phyloP scores from a whole-genome alignment of 2,329 filamentous ascomycete genomes.

The Calonectria montana region DNA sequence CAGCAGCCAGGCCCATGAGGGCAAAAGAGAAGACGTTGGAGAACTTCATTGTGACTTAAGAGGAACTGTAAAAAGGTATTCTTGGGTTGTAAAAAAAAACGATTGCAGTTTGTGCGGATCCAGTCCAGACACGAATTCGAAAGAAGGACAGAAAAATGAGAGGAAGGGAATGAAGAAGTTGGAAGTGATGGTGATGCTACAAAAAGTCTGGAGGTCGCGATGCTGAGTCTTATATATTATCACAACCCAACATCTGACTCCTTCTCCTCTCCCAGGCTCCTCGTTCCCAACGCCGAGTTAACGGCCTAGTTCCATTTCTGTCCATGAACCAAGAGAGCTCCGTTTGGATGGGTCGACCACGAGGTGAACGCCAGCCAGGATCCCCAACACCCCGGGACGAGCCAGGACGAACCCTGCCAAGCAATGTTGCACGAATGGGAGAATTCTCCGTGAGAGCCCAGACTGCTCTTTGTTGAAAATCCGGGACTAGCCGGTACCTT shows the following conservation, averaged over 20 bases:
- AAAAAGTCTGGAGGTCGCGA: not conserved
- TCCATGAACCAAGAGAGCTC: slow-evolving; percentile 5
- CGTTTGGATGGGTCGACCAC: slow-evolving; percentile 23
- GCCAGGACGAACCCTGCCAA: not conserved
- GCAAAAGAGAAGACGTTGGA: slow-evolving; percentile 41
- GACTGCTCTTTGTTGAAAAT: not conserved
- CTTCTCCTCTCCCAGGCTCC: not conserved
- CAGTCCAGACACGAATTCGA: slow-evolving; percentile 31
- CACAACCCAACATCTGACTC: not conserved
- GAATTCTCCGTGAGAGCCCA: slow-evolving; percentile 33
- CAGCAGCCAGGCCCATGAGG: slow-evolving; percentile 45
- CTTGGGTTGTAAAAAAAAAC: slow-evolving; percentile 8
- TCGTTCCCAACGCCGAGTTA: slow-evolving; percentile 1
- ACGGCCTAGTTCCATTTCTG: not conserved
- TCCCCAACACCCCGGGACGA: not conserved
- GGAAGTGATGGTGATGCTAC: slow-evolving; percentile 27
- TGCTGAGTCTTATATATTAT: slow-evolving; percentile 32
- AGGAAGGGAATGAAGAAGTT: slow-evolving; percentile 4
- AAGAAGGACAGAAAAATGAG: slow-evolving; percentile 29
- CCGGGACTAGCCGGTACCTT: slow-evolving; percentile 14
- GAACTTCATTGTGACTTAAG: slow-evolving; percentile 46
- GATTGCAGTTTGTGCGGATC: slow-evolving; percentile 23
- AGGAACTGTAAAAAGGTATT: slow-evolving; percentile 1
- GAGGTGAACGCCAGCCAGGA: not conserved
- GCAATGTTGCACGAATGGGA: slow-evolving; percentile 37